Conservation (phyloP, 306 rosid genomes). For the Delonix regia region DNA sequence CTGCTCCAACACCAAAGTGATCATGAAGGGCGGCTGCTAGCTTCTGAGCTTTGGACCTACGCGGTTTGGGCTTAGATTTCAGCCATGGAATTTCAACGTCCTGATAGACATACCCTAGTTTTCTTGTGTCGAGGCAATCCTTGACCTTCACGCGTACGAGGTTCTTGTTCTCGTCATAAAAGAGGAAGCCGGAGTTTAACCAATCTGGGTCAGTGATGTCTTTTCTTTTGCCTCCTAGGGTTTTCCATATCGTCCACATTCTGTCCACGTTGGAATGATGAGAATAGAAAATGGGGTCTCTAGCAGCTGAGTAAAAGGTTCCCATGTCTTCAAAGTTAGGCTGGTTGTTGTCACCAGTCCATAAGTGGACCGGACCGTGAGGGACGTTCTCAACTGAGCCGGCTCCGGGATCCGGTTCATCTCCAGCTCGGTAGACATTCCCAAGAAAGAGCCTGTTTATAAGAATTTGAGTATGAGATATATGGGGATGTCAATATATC, state of each 20-base stretch:
- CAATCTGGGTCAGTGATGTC: slow-evolving; percentile 57
- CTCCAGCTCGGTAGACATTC: slow-evolving; percentile 58
- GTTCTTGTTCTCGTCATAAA: slow-evolving; percentile 72
- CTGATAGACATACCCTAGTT: slow-evolving; percentile 65
- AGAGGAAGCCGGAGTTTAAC: slow-evolving; percentile 66
- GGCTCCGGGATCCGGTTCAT: slow-evolving; percentile 49
- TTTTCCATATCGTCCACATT: slow-evolving; percentile 72
- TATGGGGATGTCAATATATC: neutral
- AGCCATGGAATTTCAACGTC: slow-evolving; percentile 68
- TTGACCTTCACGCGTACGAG: slow-evolving; percentile 63
- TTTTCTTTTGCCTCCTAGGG: slow-evolving; percentile 47
- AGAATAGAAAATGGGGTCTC: slow-evolving; percentile 70
- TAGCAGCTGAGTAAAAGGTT: slow-evolving; percentile 66
- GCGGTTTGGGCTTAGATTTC: slow-evolving; percentile 49
- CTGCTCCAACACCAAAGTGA: slow-evolving; percentile 18
- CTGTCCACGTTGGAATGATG: slow-evolving; percentile 80
- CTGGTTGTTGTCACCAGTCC: slow-evolving; percentile 58
- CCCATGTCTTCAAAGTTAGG: slow-evolving; percentile 78
- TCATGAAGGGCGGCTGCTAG: neutral
- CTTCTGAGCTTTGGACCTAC: slow-evolving; percentile 2
- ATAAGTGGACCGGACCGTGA: slow-evolving; percentile 57
- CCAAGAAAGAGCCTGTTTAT: slow-evolving; percentile 54
- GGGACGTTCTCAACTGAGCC: slow-evolving; percentile 67
- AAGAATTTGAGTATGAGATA: neutral
- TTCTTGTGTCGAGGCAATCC: slow-evolving; percentile 60